Base-by-base conservation (phyloP, 345 rosid species). In the Clarkia xantiana region DNA sequence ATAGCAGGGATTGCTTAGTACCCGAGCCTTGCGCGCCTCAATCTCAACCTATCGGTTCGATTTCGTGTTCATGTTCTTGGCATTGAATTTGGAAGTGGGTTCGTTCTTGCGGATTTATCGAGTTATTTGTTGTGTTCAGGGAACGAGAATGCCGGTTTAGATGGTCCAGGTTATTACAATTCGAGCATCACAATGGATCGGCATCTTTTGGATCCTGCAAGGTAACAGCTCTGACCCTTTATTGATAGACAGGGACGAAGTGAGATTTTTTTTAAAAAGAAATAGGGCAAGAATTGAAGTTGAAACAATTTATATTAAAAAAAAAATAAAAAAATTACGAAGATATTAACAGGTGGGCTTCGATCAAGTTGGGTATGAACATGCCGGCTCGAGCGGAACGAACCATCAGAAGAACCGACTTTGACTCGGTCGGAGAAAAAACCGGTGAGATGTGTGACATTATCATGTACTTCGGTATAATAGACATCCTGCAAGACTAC, bases 401-500 rank as follows among this genome's bases (percentile, higher is more conserved):
- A 63, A 80, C 90, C 0, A 67, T 67, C 61, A 75, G 96, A 66
- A 76, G 58, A 67, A 70, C 55, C 18, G 76, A 83, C 14, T 45
- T 60, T 44, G 98, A 84, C 61, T 74, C 78, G 65, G 65, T 84
- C 15, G 98, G 98, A 40, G 94, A 81, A 50, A 90, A 85, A 53
- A 81, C 90, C 0, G 98, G 95, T 7, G 95, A 80, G 49, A 52
- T 68, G 1, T 80, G 70, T 39, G 94, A 91, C 16, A 85, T 91
- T 29, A 69, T 86, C 52, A 47, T 91, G 20, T 81, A 65, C 65
- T 91, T 91, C 45, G 95, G 98, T 55, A 75, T 86, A 43, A 91
- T 91, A 48, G 98, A 91, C 75, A 86, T 91, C 60, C 66, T 91
- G 18, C 98, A 91, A 67, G 96, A 91, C 75, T 91, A 91, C 19